Evolutionary conservation across 2,329 filamentous ascomycete genomes (phyloP), one percentile per base, ranked within the genome.

Genomic region (Verticillium nubilum): DNA sequence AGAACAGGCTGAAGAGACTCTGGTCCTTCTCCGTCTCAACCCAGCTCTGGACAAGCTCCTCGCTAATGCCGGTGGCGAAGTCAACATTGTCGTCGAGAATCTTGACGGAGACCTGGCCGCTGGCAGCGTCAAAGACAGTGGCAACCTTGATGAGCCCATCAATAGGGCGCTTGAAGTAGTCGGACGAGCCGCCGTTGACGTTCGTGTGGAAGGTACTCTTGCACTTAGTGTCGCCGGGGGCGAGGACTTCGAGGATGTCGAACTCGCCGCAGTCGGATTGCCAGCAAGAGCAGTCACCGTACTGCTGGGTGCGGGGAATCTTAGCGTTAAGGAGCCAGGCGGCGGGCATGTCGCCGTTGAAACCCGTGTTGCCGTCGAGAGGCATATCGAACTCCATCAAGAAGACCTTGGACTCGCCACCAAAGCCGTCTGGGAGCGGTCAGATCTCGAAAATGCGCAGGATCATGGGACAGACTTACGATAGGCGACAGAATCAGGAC

Each of bases 301-400:
- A 92, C 72, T 92, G 89, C 5, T 82, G 76, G 5, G 87, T 86
- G 61, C 86, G 86, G 27, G 89, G 85, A 62, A 93, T 90, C 61
- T 84, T 80, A 19, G 84, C 86, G 74, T 93, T 93, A 61, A 93
- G 82, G 56, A 88, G 77, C 90, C 90, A 93, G 72, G 88, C 81
- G 50, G 89, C 86, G 9, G 90, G 89, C 81, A 89, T 89, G 73
- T 92, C 85, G 50, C 71, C 77, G 68, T 86, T 83, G 67, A 77
- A 78, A 59, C 76, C 77, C n/a, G 70, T 74, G 57, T 77, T 70
- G 62, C 81, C 81, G 60, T 83, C 82, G 54, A 80, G 68, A 9
- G 89, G 89, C 90, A 93, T 93, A 59, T 78, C 77, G 72, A 92
- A 90, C 66, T 91, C 83, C 66, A 90, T 81, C 63, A 92, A 79